Base-by-base conservation (phyloP, 495 filamentous ascomycete genomes). In the Cudoniella acicularis region DNA sequence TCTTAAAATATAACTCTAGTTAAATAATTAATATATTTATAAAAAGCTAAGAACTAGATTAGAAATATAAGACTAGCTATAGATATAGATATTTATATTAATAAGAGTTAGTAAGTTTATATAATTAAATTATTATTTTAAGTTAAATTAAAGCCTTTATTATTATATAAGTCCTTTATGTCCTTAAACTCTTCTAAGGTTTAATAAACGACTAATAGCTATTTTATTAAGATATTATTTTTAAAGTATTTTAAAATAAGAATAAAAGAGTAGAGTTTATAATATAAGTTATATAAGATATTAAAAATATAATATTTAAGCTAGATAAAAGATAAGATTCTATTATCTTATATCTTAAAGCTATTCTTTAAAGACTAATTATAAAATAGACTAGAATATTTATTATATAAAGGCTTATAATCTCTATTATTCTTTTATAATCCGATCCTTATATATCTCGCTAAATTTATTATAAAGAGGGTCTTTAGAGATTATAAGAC, bases 201-300 rank as follows among this genome's bases (percentile, higher is more conserved):
- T 20, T 10, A 30, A n/a, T 17, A 20, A 22, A 23, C 22, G 21
- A 56, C 46, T 61, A 22, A 57, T 30, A 47, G 20, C 21, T 1
- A 10, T 40, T 42, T 43, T 27, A 20, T 8, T 20, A 66, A 52
- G 56, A 66, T 25, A 57, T 65, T 42, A 45, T 20, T 63, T 65
- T 51, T 36, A 54, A 24, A 23, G 56, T 66, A 4, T 60, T 66
- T 54, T 51, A 51, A 40, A 66, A 66, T 56, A 50, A 66, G 26
- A 30, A 57, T 27, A 40, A 52, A 18, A 48, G 55, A n/a, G 49
- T 56, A 17, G 52, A 66, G 56, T 59, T 64, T 57, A 47, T 51
- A 3, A 53, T 63, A 1, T 42, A 64, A 49, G 52, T 61, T 27
- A 36, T 67, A 17, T 30, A 45, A 49, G 53, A 67, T 23, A 48